Evolutionary conservation across 2,329 filamentous ascomycete genomes (phyloP).

Genomic region (Colletotrichum sp.): DNA sequence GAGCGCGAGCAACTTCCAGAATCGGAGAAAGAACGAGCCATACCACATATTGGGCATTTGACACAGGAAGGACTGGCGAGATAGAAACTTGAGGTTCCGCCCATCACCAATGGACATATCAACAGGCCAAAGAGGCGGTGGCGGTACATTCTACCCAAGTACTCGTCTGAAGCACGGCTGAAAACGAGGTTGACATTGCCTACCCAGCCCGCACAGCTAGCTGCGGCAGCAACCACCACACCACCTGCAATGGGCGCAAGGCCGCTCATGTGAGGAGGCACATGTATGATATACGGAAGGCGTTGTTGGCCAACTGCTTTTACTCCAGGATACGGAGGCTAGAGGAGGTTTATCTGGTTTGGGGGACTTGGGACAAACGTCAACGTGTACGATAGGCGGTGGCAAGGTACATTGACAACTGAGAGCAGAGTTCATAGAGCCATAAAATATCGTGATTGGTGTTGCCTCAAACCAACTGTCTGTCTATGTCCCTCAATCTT

Average conservation of each 20-base stretch:
- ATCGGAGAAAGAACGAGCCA: constrained; percentile 5
- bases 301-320: not conserved
- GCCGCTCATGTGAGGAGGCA: not conserved
- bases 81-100: not conserved
- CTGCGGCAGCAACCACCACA: not conserved
- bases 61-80: constrained; percentile 15
- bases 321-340: not conserved
- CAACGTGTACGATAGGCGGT: not conserved
- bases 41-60: constrained; percentile 8
- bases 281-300: not conserved
- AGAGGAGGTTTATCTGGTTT: not conserved
- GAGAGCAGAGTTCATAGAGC: not conserved
- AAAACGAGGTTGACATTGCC: not conserved
- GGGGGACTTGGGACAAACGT: not conserved
- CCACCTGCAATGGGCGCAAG: not conserved
- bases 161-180: not conserved
- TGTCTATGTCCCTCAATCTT: not conserved
- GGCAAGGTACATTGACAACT: not conserved
- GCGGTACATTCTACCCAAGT: not conserved
- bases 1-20: not conserved
- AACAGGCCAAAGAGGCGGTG: not conserved
- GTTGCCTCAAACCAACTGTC: not conserved
- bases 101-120: not conserved
- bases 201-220: not conserved
- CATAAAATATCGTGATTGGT: not conserved